These are phyloP conservation scores for Danielia oregonensis DNA, from an alignment of 805 yeast genomes.

Conservation along the genomic window DNA sequence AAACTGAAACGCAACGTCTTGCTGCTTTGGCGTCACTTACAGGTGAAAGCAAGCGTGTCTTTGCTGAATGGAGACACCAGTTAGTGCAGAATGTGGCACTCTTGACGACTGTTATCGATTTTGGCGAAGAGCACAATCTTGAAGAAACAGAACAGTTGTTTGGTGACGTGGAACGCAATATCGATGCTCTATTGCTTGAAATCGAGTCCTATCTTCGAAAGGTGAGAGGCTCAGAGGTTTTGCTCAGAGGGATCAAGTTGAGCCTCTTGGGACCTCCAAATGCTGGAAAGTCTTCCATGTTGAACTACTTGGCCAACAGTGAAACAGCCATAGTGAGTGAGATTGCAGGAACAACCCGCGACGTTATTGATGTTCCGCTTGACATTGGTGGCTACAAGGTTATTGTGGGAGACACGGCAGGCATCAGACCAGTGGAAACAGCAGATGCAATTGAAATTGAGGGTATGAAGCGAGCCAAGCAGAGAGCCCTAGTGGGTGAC, in stretches of 20 bases:
- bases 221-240: conserved; percentile 55
- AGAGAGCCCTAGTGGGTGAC: conserved; percentile 58
- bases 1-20: conserved; percentile 81
- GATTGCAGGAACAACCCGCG: conserved; percentile 93
- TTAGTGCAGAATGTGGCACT: conserved; percentile 67
- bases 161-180: conserved; percentile 42
- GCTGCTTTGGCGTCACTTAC: conserved; percentile 71
- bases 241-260: conserved; percentile 69
- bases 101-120: conserved; percentile 86
- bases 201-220: conserved; percentile 42
- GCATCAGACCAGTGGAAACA: conserved; percentile 52
- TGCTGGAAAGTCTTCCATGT: conserved; percentile 89
- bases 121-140: conserved; percentile 89
- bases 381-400: conserved; percentile 84
- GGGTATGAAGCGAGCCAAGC: conserved; percentile 77
- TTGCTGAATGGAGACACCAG: conserved; percentile 61
- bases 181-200: conserved; percentile 41
- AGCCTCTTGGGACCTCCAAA: conserved; percentile 88
- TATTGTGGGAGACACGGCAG: conserved; percentile 89
- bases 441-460: conserved; percentile 65
- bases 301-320: conserved; percentile 70
- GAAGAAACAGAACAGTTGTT: conserved; percentile 59
- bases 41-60: conserved; percentile 58
- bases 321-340: conserved; percentile 90
- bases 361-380: conserved; percentile 73